These are phyloP conservation scores for Apium graveolens DNA, from an alignment of 129 eudicot genomes.

Conservation along the genomic window DNA sequence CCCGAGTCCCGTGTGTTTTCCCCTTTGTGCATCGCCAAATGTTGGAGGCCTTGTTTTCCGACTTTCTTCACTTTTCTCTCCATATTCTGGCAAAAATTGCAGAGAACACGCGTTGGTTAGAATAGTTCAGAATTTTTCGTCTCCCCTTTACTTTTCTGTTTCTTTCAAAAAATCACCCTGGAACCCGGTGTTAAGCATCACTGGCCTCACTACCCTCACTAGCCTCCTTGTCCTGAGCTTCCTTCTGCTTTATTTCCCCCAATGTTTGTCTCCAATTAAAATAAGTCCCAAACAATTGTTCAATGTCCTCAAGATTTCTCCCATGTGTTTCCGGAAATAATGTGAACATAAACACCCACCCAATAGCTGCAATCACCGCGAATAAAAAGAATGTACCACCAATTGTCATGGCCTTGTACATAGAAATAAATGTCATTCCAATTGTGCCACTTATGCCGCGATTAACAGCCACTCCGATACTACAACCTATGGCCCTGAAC, in stretches of 20 bases:
- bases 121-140: background rate
- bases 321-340: constrained; percentile 27
- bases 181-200: too few species aligned
- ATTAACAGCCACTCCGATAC: constrained; percentile 22
- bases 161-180: too few species aligned
- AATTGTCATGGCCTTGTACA: constrained; percentile 13
- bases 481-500: constrained; percentile 18
- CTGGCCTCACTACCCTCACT: too few species aligned
- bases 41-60: too few species aligned
- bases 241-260: background rate
- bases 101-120: background rate
- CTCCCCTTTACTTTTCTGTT: too few species aligned
- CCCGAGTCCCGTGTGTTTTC: too few species aligned
- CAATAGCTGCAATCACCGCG: constrained; percentile 12
- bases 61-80: too few species aligned
- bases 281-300: constrained; percentile 12
- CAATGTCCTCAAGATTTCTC: constrained; percentile 18
- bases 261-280: background rate
- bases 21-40: too few species aligned
- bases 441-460: constrained; percentile 15
- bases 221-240: too few species aligned
- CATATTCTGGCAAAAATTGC: too few species aligned
- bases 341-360: constrained; percentile 19
- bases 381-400: constrained; percentile 22
- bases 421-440: constrained; percentile 17